Percentiles rank a stretch among this genome's conserved stretches.
phyloP scores from a whole-genome alignment of 306 rosid species.

The Ammopiptanthus mongolicus region DNA sequence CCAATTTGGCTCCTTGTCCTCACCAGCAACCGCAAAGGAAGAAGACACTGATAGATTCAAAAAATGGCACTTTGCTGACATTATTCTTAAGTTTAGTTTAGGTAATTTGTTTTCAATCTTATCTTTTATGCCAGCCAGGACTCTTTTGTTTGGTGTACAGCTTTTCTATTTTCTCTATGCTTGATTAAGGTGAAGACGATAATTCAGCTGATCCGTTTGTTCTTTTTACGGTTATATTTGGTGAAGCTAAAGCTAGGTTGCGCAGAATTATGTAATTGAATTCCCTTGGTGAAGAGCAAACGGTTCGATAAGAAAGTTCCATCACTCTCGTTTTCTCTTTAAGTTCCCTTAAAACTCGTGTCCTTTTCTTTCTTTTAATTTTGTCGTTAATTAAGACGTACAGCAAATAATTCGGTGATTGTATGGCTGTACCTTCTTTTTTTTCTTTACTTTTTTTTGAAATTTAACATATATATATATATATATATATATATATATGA shows the following conservation, averaged over 20 bases:
- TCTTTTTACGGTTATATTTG: slow-evolving; percentile 31
- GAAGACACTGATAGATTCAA: neutral
- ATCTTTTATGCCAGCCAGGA: neutral
- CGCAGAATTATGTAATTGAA: slow-evolving; percentile 31
- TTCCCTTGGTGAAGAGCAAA: slow-evolving; percentile 34
- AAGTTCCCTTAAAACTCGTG: slow-evolving; percentile 32
- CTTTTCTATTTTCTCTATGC: slow-evolving; percentile 3
- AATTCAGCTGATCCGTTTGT: slow-evolving; percentile 23
- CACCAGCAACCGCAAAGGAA: neutral
- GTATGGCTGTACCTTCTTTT: slow-evolving; percentile 14
- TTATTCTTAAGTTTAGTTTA: slow-evolving; percentile 29
- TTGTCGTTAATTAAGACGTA: slow-evolving; percentile 15
- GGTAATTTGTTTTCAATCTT: slow-evolving; percentile 18
- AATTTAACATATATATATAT: neutral
- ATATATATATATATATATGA: neutral
- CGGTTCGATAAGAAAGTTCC: slow-evolving; percentile 12
- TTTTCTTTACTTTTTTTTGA: neutral
- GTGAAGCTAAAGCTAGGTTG: slow-evolving; percentile 14
- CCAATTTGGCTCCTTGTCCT: neutral
- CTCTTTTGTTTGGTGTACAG: slow-evolving; percentile 43
- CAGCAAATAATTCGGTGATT: slow-evolving; percentile 28
- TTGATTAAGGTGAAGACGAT: slow-evolving; percentile 5
- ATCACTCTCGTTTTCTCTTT: slow-evolving; percentile 2
- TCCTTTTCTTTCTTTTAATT: slow-evolving; percentile 32
- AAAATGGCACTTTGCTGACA: slow-evolving; percentile 26